phyloP scores from a whole-genome alignment of 2,329 filamentous ascomycete genomes.

The Botrytis medusae region DNA sequence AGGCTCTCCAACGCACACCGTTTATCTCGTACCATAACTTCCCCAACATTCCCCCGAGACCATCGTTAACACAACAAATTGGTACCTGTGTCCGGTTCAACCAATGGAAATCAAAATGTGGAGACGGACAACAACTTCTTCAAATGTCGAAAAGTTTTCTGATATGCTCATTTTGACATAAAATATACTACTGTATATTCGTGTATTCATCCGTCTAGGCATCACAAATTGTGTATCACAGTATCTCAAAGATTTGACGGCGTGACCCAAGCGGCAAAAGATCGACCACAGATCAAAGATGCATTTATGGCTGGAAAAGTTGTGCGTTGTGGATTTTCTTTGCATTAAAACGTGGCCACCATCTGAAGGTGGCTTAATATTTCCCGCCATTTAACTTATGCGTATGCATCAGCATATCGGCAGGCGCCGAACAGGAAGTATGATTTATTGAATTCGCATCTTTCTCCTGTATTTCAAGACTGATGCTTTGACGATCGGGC shows the following conservation, averaged over 20 bases:
- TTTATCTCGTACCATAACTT: constrained; percentile 13
- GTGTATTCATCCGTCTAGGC: neutral
- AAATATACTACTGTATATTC: neutral
- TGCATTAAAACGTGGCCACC: constrained; percentile 13
- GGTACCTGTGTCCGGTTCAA: neutral
- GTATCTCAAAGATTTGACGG: neutral
- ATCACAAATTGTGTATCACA: neutral
- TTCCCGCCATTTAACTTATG: constrained; percentile 1
- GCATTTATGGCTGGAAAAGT: neutral
- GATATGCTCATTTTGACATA: neutral
- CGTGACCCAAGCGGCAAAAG: neutral
- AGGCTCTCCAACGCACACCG: neutral
- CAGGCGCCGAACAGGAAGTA: neutral
- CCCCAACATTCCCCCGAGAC: constrained; percentile 12
- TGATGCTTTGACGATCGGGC: neutral
- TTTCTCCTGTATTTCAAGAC: neutral
- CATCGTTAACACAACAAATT: neutral
- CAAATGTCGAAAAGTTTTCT: neutral
- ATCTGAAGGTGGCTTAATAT: constrained; percentile 6
- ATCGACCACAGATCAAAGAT: neutral
- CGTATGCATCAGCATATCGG: neutral
- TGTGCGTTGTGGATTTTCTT: constrained; percentile 13
- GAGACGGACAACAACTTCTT: neutral
- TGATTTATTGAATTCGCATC: constrained; percentile 3
- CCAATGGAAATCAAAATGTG: neutral